Evolutionary conservation across 2,329 filamentous ascomycete genomes (phyloP).

Genomic region (Simplicillium sp.): DNA sequence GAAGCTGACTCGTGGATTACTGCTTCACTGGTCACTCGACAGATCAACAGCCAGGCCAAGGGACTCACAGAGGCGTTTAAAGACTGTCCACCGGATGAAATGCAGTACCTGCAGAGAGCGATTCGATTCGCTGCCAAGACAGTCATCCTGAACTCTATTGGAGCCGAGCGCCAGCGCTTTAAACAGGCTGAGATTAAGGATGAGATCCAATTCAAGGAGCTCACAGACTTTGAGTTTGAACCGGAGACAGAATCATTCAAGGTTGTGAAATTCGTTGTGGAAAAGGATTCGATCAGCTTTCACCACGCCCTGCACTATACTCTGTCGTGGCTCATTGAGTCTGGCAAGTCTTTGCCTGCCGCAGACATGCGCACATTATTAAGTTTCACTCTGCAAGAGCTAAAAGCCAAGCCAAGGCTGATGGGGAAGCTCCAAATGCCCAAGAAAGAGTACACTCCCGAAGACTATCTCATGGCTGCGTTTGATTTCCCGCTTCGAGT

Average conservation of each 20-base stretch:
- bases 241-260: conserved; percentile 43
- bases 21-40: conserved; percentile 84
- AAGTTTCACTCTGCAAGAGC: conserved; percentile 60
- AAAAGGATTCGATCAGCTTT: conserved; percentile 88
- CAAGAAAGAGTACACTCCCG: conserved; percentile 48
- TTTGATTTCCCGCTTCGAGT: conserved; percentile 93
- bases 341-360: conserved; percentile 64
- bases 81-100: conserved; percentile 54
- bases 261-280: conserved; percentile 80
- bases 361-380: conserved; percentile 60
- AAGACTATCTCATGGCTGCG: conserved; percentile 75
- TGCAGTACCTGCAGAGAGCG: conserved; percentile 56
- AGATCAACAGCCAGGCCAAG: conserved; percentile 87
- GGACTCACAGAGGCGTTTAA: conserved; percentile 83
- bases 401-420: conserved; percentile 53
- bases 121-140: conserved; percentile 70
- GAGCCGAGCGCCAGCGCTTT: conserved; percentile 80
- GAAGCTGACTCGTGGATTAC: conserved; percentile 98
- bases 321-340: conserved; percentile 90
- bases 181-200: conserved; percentile 81
- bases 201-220: conserved; percentile 70
- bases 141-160: conserved; percentile 82
- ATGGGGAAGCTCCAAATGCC: conserved; percentile 52
- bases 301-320: conserved; percentile 96
- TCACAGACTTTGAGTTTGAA: conserved; percentile 76